phyloP scores from a whole-genome alignment of 2,329 filamentous ascomycete genomes.

The Fusarium tupiense region DNA sequence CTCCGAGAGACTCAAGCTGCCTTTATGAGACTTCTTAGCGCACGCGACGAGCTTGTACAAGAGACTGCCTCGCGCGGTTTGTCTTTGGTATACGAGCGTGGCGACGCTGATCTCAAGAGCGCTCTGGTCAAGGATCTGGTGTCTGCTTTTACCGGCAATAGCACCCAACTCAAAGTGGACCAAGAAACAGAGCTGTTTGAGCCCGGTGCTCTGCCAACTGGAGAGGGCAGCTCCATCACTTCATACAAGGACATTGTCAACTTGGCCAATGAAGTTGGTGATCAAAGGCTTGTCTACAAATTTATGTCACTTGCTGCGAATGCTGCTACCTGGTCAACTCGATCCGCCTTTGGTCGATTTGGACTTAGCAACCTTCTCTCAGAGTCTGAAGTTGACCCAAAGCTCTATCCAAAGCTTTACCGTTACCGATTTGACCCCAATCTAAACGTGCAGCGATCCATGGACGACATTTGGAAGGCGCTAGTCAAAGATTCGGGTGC shows the following conservation, averaged over 20 bases:
- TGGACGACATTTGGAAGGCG: conserved; percentile 98
- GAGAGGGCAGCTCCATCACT: conserved; percentile 87
- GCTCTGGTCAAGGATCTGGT: conserved; percentile 89
- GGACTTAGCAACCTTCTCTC: conserved; percentile 92
- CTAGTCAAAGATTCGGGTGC: conserved; percentile 87
- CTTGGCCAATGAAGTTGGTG: conserved; percentile 94
- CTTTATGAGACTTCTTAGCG: conserved; percentile 87
- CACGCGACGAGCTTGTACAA: conserved; percentile 93
- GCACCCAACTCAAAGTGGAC: conserved; percentile 81
- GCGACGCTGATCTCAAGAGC: conserved; percentile 81
- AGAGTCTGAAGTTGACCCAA: conserved; percentile 87
- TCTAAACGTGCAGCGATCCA: conserved; percentile 88
- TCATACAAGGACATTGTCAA: conserved; percentile 98
- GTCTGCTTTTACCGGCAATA: conserved; percentile 84
- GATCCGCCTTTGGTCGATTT: conserved; percentile 93
- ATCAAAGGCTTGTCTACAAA: conserved; percentile 95
- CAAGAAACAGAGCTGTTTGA: conserved; percentile 95
- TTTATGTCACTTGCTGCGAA: conserved; percentile 98
- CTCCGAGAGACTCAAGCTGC: conserved; percentile 84
- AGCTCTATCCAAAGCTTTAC: conserved; percentile 94
- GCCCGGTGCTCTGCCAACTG: conserved; percentile 86
- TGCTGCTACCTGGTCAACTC: conserved; percentile 96
- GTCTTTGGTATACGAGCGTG: conserved; percentile 93
- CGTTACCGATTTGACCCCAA: conserved; percentile 97
- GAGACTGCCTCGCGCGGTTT: conserved; percentile 93